Base-by-base conservation (phyloP, 2,329 filamentous ascomycete species). In the Didymellaceae sp. region DNA sequence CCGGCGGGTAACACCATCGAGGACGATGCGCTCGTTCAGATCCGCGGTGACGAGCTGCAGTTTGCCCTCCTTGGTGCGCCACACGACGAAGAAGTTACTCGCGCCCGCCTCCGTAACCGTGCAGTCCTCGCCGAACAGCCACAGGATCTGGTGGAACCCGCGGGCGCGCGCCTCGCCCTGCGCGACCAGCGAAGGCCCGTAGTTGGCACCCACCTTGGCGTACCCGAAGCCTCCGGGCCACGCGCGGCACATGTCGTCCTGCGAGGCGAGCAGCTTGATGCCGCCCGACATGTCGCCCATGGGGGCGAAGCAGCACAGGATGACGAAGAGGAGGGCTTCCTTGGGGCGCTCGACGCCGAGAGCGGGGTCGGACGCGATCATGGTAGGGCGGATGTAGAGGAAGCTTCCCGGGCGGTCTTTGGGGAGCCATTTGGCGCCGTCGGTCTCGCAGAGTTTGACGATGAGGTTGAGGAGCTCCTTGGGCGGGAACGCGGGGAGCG, bases 211-310 rank as follows among this genome's bases (percentile, higher is more conserved):
- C 25, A 97, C 84, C 77, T 97, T 97, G 54, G 91, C 91, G 68
- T 88, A 92, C 1, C 92, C 92, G 72, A 95, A 96, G 8, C 93
- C 92, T 54, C 92, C 92, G 16, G 90, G 91, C 92, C 92, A 97
- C 10, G 92, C 91, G 59, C 92, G 87, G 50, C 96, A 86, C 79
- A 87, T 90, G 72, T 96, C 90, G 59, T 92, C 86, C 46, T 85
- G 83, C 35, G 84, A 89, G 0, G 91, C 93, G 68, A 93, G 83
- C 35, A 96, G 83, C 63, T 83, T 87, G 80, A 95, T 65, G 6
- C 70, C 72, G 32, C 65, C 65, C 3, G 58, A 62, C 34, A 61
- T 58, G 45, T 67, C 47, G 55, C 73, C 62, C 73, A 80, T 75
- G 42, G 73, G 71, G 1, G 78, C 77, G 55, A 81, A 79, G 55